These are phyloP conservation scores for Tricholoma terreum DNA, from an alignment of 768 basidiomycete genomes.

Conservation along the genomic window DNA sequence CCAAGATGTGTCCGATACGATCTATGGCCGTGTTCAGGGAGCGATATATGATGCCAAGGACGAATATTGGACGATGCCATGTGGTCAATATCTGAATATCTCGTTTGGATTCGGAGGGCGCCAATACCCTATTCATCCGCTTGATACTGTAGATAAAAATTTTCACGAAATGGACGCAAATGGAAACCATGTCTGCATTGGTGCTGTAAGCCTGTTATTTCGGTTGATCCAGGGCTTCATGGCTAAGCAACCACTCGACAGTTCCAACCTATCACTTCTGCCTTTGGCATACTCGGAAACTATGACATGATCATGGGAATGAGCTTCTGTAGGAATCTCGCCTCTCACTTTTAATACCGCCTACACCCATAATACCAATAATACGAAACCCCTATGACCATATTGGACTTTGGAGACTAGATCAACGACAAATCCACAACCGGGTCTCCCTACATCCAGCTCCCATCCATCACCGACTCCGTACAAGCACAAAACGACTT, in stretches of 20 bases:
- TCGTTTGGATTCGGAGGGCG: slow-evolving; percentile 69
- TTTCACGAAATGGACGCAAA: slow-evolving; percentile 42
- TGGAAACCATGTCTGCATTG: slow-evolving; percentile 61
- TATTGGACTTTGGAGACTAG: slow-evolving; percentile 72
- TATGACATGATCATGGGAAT: slow-evolving; percentile 85
- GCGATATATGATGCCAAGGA: slow-evolving; percentile 57
- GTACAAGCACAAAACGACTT: slow-evolving; percentile 62
- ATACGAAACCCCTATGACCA: slow-evolving; percentile 75
- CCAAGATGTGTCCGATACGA: slow-evolving; percentile 70
- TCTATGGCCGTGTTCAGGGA: slow-evolving; percentile 75
- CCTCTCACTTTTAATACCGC: background rate
- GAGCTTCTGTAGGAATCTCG: slow-evolving; percentile 57
- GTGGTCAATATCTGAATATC: slow-evolving; percentile 67
- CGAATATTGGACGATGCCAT: slow-evolving; percentile 72
- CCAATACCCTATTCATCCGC: slow-evolving; percentile 69
- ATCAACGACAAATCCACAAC: slow-evolving; percentile 44
- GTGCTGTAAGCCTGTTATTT: slow-evolving; percentile 54
- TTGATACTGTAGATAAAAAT: slow-evolving; percentile 65
- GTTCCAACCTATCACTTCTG: slow-evolving; percentile 83
- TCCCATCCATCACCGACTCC: slow-evolving; percentile 56
- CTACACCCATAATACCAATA: slow-evolving; percentile 25
- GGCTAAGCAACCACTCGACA: slow-evolving; percentile 27
- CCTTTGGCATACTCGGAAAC: slow-evolving; percentile 72
- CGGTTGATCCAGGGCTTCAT: background rate
- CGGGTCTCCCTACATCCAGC: slow-evolving; percentile 64